Evolutionary conservation across 495 filamentous ascomycete species (phyloP).

Genomic region (Neurospora intermedia): DNA sequence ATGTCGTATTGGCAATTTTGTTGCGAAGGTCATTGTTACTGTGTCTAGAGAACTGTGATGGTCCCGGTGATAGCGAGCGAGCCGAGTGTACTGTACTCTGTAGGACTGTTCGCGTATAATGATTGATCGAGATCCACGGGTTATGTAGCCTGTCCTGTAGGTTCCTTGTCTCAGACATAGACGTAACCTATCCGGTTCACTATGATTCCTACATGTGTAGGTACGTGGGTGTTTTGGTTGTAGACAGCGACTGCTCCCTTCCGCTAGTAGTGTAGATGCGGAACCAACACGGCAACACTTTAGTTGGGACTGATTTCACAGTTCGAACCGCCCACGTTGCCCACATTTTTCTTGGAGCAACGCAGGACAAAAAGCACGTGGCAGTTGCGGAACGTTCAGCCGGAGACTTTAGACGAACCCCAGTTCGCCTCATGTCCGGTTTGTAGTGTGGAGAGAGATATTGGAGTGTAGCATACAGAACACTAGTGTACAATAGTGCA

Average conservation of each 20-base stretch:
- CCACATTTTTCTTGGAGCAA: not conserved
- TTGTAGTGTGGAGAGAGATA: not conserved
- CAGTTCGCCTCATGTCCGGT: not conserved
- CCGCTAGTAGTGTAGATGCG: not conserved
- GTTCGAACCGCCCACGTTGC: not conserved
- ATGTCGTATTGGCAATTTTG: not conserved
- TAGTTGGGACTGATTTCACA: not conserved
- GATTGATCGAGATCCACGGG: not conserved
- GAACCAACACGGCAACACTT: not conserved
- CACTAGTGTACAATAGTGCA: too few species aligned
- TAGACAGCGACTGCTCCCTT: not conserved
- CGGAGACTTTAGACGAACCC: not conserved
- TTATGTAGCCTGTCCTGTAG: not conserved
- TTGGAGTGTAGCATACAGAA: too few species aligned
- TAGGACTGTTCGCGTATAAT: not conserved
- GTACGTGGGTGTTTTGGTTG: not conserved
- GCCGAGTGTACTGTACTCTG: not conserved
- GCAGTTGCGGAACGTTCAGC: not conserved
- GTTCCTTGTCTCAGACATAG: not conserved
- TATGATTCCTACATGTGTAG: not conserved
- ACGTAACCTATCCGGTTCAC: not conserved
- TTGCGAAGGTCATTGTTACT: not conserved
- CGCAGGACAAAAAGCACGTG: not conserved
- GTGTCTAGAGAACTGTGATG: not conserved
- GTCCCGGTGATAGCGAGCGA: not conserved